These are phyloP conservation scores for Myriosclerotinia scirpicola DNA, from an alignment of 2,329 filamentous ascomycete genomes.

Conservation along the genomic window DNA sequence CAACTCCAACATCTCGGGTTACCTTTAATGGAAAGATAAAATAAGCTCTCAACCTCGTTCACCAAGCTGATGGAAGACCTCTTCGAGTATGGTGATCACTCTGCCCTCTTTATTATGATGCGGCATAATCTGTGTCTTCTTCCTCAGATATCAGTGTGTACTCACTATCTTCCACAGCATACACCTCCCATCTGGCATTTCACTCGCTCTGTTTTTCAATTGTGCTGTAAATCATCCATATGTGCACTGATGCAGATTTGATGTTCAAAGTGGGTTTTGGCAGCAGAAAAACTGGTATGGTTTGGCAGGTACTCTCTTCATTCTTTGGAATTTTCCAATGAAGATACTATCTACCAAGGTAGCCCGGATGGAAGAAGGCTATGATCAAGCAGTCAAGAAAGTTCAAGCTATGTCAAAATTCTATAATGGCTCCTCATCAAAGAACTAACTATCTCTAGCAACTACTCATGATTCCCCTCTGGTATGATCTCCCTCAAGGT, in stretches of 20 bases:
- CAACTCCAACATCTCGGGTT: too few species aligned
- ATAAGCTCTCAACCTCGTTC: background rate
- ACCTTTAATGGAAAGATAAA: background rate
- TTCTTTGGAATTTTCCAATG: background rate
- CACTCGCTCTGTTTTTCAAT: background rate
- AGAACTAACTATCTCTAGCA: background rate
- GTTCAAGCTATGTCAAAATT: too few species aligned
- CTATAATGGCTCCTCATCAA: background rate
- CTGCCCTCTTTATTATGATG: background rate
- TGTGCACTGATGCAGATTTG: background rate
- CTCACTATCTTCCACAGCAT: background rate
- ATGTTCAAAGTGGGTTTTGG: too few species aligned
- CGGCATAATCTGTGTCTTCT: background rate
- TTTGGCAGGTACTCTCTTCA: background rate
- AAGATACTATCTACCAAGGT: background rate
- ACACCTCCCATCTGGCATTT: background rate
- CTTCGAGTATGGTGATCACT: background rate
- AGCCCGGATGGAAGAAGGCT: too few species aligned
- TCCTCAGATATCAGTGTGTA: background rate
- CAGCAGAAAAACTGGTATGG: too few species aligned
- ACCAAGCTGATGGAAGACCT: background rate
- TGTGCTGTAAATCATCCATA: background rate
- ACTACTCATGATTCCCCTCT: background rate
- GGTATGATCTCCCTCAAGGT: background rate
- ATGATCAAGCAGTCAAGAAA: background rate